phyloP scores from a whole-genome alignment of 495 filamentous ascomycete genomes.

The Penicillium turbatum region DNA sequence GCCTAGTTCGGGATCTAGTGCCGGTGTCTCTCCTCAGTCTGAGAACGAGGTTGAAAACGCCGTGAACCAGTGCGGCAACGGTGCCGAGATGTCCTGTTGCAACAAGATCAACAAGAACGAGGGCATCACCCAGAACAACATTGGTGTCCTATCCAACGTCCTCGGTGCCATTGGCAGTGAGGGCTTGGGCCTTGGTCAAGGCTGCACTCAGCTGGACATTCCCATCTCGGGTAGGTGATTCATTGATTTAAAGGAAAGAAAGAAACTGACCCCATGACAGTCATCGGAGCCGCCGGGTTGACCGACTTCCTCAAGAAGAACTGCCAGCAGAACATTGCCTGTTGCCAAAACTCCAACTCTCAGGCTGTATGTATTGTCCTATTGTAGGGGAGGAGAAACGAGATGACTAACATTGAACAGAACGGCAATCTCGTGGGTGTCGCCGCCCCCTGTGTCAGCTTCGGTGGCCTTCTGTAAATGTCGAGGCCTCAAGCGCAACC shows the following conservation, averaged over 20 bases:
- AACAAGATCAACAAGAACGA: slow-evolving; percentile 35
- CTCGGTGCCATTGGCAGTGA: slow-evolving; percentile 23
- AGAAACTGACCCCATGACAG: slow-evolving; percentile 2
- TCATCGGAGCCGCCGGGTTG: slow-evolving; percentile 30
- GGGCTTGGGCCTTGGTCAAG: slow-evolving; percentile 29
- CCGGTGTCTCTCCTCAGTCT: not conserved
- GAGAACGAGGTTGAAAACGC: slow-evolving; percentile 17
- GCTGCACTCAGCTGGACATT: slow-evolving; percentile 19
- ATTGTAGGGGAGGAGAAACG: not conserved
- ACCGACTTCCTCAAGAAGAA: slow-evolving; percentile 36
- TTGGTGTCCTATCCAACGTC: slow-evolving; percentile 21
- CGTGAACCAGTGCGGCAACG: slow-evolving; percentile 34
- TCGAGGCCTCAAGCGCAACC: not conserved
- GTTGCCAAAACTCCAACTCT: slow-evolving; percentile 39
- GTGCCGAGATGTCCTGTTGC: slow-evolving; percentile 41
- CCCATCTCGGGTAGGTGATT: slow-evolving; percentile 18
- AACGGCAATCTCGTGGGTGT: slow-evolving; percentile 40
- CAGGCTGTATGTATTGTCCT: slow-evolving; percentile 22
- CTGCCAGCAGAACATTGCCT: slow-evolving; percentile 48
- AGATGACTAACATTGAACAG: slow-evolving; percentile 4
- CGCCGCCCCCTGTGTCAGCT: slow-evolving; percentile 42
- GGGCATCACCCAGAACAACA: slow-evolving; percentile 23
- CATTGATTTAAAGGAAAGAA: not conserved
- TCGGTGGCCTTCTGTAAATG: slow-evolving; percentile 39
- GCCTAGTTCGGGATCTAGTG: slow-evolving; percentile 12